Conservation (phyloP, 2,329 filamentous ascomycete species). For the Alternaria longipes region DNA sequence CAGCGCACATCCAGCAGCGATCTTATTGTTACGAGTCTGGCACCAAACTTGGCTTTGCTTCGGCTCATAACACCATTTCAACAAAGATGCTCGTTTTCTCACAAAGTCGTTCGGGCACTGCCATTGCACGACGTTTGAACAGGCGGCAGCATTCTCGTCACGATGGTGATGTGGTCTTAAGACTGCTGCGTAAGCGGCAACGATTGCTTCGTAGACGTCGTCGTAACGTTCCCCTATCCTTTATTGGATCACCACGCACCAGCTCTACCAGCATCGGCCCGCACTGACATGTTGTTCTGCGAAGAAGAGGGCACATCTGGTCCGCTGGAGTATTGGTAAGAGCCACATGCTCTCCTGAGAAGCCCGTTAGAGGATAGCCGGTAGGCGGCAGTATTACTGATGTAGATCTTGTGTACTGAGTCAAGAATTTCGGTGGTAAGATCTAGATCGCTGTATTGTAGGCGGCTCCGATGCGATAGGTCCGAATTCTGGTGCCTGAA, state of each 20-base stretch:
- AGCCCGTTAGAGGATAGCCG: neutral
- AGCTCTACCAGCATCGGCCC: neutral
- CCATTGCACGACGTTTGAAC: neutral
- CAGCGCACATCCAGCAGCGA: neutral
- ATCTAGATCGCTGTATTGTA: constrained; percentile 18
- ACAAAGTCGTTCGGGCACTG: neutral
- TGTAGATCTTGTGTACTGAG: neutral
- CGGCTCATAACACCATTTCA: neutral
- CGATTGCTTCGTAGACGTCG: no score
- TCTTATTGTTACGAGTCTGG: neutral
- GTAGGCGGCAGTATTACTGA: constrained; percentile 10
- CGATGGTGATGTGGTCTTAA: neutral
- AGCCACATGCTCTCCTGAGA: neutral
- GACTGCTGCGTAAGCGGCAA: no score
- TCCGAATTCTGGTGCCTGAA: constrained; percentile 43
- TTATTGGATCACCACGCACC: neutral
- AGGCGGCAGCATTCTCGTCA: neutral
- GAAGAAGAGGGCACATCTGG: neutral
- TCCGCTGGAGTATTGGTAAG: neutral
- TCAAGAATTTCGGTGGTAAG: neutral
- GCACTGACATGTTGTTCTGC: neutral
- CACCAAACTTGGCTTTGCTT: neutral
- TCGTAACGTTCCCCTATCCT: neutral
- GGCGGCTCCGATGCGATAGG: constrained; percentile 38
- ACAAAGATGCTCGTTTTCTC: neutral